Evolutionary conservation across 2,329 filamentous ascomycete genomes (phyloP).

Genomic region (Phyllosticta citriasiana): DNA sequence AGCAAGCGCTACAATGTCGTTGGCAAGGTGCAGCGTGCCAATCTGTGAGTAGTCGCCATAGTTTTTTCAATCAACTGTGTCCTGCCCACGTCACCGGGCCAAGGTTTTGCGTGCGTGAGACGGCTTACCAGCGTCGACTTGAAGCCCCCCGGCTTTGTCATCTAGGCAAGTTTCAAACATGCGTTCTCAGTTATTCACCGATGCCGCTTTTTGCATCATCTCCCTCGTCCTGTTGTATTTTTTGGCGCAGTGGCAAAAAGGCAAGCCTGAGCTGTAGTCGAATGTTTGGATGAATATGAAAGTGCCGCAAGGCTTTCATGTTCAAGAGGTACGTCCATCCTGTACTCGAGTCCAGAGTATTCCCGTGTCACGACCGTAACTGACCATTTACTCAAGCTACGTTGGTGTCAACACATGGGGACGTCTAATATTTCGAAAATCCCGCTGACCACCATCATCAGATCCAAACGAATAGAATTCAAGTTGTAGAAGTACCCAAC

Average conservation of each 20-base stretch:
- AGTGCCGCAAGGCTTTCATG: not conserved
- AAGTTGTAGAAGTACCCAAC: not conserved
- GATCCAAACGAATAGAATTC: not conserved
- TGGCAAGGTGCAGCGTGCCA: constrained; percentile 35
- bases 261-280: not conserved
- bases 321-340: not conserved
- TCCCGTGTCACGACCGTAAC: not conserved
- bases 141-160: not conserved
- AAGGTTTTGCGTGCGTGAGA: not conserved
- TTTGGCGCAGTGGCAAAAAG: not conserved
- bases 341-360: not conserved
- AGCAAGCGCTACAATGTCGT: constrained; percentile 93
- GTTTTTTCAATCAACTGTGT: not conserved
- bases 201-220: not conserved
- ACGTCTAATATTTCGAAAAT: not conserved
- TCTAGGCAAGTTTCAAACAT: not conserved
- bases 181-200: not conserved
- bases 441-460: not conserved
- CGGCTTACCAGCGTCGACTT: not conserved
- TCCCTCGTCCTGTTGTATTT: not conserved
- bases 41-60: constrained; percentile 10
- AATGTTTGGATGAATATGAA: not conserved
- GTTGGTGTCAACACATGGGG: not conserved
- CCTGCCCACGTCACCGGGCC: not conserved
- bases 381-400: not conserved